Base-by-base conservation (phyloP, 768 basidiomycete genomes). In the Amanita molliuscula region DNA sequence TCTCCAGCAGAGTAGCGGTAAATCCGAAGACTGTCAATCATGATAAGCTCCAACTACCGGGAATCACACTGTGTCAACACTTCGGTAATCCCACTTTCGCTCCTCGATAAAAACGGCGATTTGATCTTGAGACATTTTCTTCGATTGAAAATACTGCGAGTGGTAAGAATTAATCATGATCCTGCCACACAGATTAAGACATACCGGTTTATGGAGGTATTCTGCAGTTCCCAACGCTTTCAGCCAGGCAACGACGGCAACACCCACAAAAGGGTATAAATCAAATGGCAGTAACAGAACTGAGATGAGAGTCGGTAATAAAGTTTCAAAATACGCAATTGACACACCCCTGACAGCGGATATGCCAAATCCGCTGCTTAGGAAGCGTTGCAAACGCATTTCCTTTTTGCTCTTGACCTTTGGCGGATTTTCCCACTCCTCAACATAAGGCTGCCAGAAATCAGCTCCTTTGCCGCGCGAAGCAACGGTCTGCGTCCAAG, bases 371-470 rank as follows among this genome's bases (percentile, higher is more conserved):
- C 64, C 67, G 48, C 66, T 69, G 44, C 61, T 69, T 29, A 72
- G 55, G 61, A 61, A 66, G 48, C 63, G 62, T 38, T 66, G 58
- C 46, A 65, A 47, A 13, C 63, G 58, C 13, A 54, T 59, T 50
- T 65, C 59, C 57, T 58, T 56, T 51, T 54, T 53, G n/a, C 65
- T 59, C 40, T 53, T 21, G 4, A 75, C 62, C 0, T 56, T 55
- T 0, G 78, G 82, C 0, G 86, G 85, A 2, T 66, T 59, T 21
- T 81, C 74, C 85, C 84, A 88, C 63, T 91, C 89, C 59, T 93
- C 84, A 0, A 86, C 78, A 53, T 89, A 90, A 0, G 81, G 78
- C 52, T 75, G 71, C 89, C 90, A 97, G 67, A 94, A 95, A 7
- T 86, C 81, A 0, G 74, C 67, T 0, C 82, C 81, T 57, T 95